These are phyloP conservation scores for Gliomastix tumulicola DNA, from an alignment of 2,329 filamentous ascomycete genomes.

Conservation along the genomic window DNA sequence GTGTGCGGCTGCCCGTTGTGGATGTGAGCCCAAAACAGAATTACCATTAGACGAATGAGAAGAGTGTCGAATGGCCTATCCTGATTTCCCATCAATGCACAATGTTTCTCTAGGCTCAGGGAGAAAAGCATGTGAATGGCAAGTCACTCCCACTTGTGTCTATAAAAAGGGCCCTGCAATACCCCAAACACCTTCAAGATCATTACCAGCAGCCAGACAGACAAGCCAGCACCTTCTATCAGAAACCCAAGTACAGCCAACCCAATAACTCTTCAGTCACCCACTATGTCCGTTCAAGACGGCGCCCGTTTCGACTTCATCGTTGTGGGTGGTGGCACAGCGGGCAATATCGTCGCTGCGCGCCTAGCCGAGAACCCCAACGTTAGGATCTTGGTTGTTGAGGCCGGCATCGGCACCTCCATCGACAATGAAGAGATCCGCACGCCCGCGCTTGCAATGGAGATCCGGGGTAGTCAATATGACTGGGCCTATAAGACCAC, in stretches of 20 bases:
- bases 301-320: slow-evolving; percentile 15
- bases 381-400: slow-evolving; percentile 36
- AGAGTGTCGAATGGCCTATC: not conserved
- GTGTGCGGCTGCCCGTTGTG: not conserved
- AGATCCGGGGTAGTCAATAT: slow-evolving; percentile 45
- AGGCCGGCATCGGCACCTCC: slow-evolving; percentile 41
- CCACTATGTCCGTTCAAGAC: slow-evolving; percentile 2
- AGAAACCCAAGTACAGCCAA: not conserved
- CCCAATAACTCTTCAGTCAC: not conserved
- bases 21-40: not conserved
- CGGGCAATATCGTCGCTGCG: slow-evolving; percentile 25
- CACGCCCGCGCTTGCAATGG: slow-evolving; percentile 45
- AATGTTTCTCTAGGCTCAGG: no score
- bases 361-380: slow-evolving; percentile 25
- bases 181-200: not conserved
- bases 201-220: not conserved
- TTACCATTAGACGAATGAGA: not conserved
- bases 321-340: slow-evolving; percentile 25
- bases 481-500: slow-evolving; percentile 58
- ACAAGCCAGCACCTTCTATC: not conserved
- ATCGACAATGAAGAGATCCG: slow-evolving; percentile 41
- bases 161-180: no score
- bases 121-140: no score
- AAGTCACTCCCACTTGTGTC: no score
- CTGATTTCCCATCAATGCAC: no score